Conservation (phyloP, 2,329 filamentous ascomycete genomes). For the Pseudogymnoascus sp. region DNA sequence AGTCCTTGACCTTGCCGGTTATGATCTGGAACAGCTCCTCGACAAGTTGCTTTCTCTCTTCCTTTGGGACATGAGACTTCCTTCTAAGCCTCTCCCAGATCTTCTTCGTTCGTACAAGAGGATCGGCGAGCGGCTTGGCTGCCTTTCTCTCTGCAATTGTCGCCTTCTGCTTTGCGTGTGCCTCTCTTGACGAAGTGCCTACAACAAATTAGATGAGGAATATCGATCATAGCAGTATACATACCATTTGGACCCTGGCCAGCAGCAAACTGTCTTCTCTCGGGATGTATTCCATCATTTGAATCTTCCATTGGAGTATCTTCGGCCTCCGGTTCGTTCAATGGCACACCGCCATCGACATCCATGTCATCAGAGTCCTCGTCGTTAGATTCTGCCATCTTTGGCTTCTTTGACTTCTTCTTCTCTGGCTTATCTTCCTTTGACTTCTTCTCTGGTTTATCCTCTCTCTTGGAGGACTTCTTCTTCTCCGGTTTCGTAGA, state of each 20-base stretch:
- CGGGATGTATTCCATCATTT: constrained; percentile 29
- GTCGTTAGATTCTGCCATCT: constrained; percentile 31
- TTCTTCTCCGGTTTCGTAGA: constrained; percentile 29
- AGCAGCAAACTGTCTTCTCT: constrained; percentile 26
- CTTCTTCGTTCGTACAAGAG: constrained; percentile 84
- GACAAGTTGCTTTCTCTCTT: constrained; percentile 80
- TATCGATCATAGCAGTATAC: constrained; percentile 12
- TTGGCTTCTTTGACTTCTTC: constrained; percentile 15
- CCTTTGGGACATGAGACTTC: constrained; percentile 85
- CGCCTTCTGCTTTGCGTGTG: constrained; percentile 87
- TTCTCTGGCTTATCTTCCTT: constrained; percentile 8
- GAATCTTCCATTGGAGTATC: constrained; percentile 26
- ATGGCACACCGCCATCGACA: constrained; percentile 27
- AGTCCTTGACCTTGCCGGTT: constrained; percentile 83
- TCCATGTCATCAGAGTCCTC: constrained; percentile 33
- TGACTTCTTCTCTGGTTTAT: constrained; percentile 24
- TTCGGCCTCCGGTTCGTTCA: constrained; percentile 16
- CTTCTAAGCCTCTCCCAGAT: constrained; percentile 89
- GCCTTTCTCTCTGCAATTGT: constrained; percentile 82
- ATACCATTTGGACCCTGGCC: constrained; percentile 19
- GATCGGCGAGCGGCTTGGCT: constrained; percentile 85
- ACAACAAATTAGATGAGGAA: constrained; percentile 14
- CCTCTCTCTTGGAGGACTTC: constrained; percentile 31
- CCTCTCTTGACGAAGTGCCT: constrained; percentile 68
- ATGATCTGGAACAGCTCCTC: constrained; percentile 86